A percentile compares a stretch with the other conserved stretches of the same genome.
These are phyloP conservation scores for Xanthoconium separans DNA, from an alignment of 1,284 basidiomycete species.

Conservation along the genomic window DNA sequence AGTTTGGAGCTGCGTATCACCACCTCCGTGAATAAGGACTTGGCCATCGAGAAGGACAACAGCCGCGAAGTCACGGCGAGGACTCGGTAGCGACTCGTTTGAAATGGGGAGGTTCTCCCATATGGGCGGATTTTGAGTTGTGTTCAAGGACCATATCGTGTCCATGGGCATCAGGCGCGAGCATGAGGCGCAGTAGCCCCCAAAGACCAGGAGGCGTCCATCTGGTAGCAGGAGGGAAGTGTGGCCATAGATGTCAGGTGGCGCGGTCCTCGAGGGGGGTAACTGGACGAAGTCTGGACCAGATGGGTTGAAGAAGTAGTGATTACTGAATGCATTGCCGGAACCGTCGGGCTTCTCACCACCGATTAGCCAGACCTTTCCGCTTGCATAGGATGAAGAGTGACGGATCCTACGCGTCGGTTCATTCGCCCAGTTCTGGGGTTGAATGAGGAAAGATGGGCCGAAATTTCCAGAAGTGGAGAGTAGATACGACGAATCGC, in stretches of 20 bases:
- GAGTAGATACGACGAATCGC: slow-evolving; percentile 67
- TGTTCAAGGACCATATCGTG: slow-evolving; percentile 66
- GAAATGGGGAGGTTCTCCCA: slow-evolving; percentile 55
- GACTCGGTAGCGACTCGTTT: slow-evolving; percentile 45
- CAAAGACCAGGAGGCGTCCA: slow-evolving; percentile 72
- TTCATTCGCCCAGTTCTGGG: slow-evolving; percentile 59
- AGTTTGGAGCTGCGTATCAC: slow-evolving; percentile 54
- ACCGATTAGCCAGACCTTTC: slow-evolving; percentile 59
- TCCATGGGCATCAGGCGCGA: slow-evolving; percentile 52
- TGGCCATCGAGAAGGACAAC: slow-evolving; percentile 52
- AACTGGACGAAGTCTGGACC: slow-evolving; percentile 53
- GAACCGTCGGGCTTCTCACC: slow-evolving; percentile 81
- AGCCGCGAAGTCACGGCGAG: slow-evolving; percentile 70
- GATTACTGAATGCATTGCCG: slow-evolving; percentile 54
- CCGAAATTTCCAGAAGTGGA: slow-evolving; percentile 38
- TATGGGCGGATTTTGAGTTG: slow-evolving; percentile 40
- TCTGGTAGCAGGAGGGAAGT: slow-evolving; percentile 63
- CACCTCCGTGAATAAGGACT: slow-evolving; percentile 77
- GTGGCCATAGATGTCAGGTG: slow-evolving; percentile 72
- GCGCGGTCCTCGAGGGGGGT: slow-evolving; percentile 51
- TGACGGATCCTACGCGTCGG: slow-evolving; percentile 76
- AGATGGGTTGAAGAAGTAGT: slow-evolving; percentile 63
- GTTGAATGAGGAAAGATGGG: slow-evolving; percentile 50
- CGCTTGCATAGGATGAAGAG: slow-evolving; percentile 49
- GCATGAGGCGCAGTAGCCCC: slow-evolving; percentile 61